Percentiles rank a stretch among this genome's conserved stretches.
phyloP scores from a whole-genome alignment of 345 rosid genomes.

The Salix brachista region DNA sequence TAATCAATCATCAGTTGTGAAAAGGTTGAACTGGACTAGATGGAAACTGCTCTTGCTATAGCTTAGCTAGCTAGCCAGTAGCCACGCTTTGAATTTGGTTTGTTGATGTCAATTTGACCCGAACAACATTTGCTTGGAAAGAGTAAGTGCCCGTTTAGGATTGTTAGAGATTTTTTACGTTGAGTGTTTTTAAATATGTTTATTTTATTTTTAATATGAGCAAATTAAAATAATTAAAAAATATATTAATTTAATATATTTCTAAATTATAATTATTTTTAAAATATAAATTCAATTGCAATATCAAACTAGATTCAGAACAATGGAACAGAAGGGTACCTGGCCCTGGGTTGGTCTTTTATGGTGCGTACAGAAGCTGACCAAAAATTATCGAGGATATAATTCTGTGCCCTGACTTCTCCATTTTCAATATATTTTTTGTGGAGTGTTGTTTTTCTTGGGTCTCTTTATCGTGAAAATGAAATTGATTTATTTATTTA shows the following conservation, averaged over 20 bases:
- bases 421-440: background rate
- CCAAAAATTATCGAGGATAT: background rate
- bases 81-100: background rate
- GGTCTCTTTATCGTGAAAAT: background rate
- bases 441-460: background rate
- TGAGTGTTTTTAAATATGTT: too few relatives aligned
- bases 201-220: too few relatives aligned
- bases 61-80: background rate
- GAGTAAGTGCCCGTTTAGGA: too few relatives aligned
- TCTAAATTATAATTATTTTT: too few relatives aligned
- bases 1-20: background rate
- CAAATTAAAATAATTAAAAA: too few relatives aligned
- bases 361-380: background rate
- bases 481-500: background rate
- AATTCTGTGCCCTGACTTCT: background rate
- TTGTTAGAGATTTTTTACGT: too few relatives aligned
- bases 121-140: background rate
- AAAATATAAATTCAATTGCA: too few relatives aligned
- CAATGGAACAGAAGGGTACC: constrained; percentile 1
- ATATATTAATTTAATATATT: too few relatives aligned
- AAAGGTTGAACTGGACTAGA: constrained; percentile 4
- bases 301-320: background rate
- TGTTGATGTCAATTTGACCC: background rate
- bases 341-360: background rate
- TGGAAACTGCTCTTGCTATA: background rate